phyloP scores from a whole-genome alignment of 179 eudicot genomes.

The Silene noctiflora region DNA sequence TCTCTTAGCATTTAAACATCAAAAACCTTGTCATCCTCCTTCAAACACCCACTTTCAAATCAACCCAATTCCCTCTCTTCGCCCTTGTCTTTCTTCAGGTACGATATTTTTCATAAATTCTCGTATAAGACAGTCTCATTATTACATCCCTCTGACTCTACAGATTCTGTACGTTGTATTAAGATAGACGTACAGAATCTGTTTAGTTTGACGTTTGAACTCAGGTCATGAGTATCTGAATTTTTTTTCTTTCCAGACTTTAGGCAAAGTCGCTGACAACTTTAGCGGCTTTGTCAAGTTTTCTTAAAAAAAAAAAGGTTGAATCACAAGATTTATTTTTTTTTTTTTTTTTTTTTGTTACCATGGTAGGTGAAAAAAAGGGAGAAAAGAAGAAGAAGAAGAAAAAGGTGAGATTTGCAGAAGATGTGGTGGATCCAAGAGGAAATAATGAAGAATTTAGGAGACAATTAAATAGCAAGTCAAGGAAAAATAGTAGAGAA shows the following conservation, averaged over 20 bases:
- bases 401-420: constrained; percentile 80
- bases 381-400: constrained; percentile 54
- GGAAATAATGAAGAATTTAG: constrained; percentile 68
- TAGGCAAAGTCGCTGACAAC: no score
- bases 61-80: constrained; percentile 25
- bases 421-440: constrained; percentile 72
- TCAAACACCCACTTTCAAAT: constrained; percentile 28
- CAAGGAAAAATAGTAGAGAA: constrained; percentile 16
- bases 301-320: no score
- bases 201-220: no score
- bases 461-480: constrained; percentile 19
- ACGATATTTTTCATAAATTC: neutral
- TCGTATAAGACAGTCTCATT: neutral
- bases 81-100: constrained; percentile 63
- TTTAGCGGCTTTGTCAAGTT: no score
- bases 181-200: no score
- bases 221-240: no score
- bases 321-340: no score
- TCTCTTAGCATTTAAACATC: constrained; percentile 53
- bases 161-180: no score
- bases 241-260: no score
- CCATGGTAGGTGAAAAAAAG: constrained; percentile 35
- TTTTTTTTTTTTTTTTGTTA: no score
- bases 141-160: no score
- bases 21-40: constrained; percentile 35